phyloP scores from a whole-genome alignment of 2,329 filamentous ascomycete species.

The Volutella citrinella region DNA sequence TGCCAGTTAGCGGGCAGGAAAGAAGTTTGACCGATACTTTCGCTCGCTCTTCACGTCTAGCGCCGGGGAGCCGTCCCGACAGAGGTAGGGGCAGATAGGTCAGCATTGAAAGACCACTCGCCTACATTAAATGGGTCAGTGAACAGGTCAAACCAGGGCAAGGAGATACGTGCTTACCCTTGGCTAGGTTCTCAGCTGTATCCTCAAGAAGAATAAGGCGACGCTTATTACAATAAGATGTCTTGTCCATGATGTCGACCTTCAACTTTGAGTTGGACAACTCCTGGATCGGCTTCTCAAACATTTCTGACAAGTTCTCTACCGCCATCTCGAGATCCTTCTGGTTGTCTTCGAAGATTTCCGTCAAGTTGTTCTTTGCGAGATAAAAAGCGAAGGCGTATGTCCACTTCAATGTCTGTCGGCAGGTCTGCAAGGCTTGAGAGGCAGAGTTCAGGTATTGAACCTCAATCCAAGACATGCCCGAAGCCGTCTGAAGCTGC shows the following conservation, averaged over 20 bases:
- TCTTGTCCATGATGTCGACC: slow-evolving; percentile 98
- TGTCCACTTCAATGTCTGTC: slow-evolving; percentile 99
- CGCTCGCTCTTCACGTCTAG: no score
- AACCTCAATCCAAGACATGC: slow-evolving; percentile 98
- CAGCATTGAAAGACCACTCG: slow-evolving; percentile 45
- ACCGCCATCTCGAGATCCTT: slow-evolving; percentile 97
- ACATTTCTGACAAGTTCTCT: slow-evolving; percentile 97
- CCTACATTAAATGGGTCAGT: slow-evolving; percentile 33
- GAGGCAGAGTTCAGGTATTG: slow-evolving; percentile 94
- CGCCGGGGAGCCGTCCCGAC: slow-evolving; percentile 20
- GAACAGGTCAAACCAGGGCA: slow-evolving; percentile 19
- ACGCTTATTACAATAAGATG: slow-evolving; percentile 90
- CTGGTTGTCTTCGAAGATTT: slow-evolving; percentile 98
- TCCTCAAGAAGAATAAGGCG: slow-evolving; percentile 86
- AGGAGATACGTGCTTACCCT: slow-evolving; percentile 53
- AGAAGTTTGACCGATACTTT: no score
- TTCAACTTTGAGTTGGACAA: slow-evolving; percentile 85
- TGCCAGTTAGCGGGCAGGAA: no score
- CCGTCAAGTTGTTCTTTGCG: slow-evolving; percentile 90
- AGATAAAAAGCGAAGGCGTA: slow-evolving; percentile 98
- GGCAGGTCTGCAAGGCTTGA: slow-evolving; percentile 89
- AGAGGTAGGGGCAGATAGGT: slow-evolving; percentile 18
- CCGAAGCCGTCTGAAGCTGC: slow-evolving; percentile 85
- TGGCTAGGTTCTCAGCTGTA: slow-evolving; percentile 87
- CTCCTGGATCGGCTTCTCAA: slow-evolving; percentile 92